A percentile compares a stretch with the other conserved stretches of the same genome.
phyloP scores from a whole-genome alignment of 495 filamentous ascomycete species.

The Platismatia glauca region DNA sequence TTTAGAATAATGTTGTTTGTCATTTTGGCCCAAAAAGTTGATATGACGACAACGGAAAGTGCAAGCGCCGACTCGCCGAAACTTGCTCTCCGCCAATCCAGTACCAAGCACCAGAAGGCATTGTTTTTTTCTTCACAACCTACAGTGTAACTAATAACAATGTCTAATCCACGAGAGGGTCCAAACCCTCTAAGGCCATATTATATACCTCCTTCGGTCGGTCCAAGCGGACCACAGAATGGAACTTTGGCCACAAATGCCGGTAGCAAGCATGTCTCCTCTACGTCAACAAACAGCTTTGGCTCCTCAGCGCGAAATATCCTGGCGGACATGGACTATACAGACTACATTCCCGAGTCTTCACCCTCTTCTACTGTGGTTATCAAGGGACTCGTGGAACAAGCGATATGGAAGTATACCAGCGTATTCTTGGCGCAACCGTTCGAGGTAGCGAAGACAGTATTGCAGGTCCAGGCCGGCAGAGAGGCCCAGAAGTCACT shows the following conservation, averaged over 20 bases:
- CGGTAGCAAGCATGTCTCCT: conserved; percentile 31
- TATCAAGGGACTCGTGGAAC: conserved; percentile 62
- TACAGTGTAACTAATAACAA: conserved; percentile 10
- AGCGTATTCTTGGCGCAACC: conserved; percentile 82
- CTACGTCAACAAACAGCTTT: conserved; percentile 45
- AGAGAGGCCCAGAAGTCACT: conserved; percentile 13
- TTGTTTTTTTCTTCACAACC: background rate
- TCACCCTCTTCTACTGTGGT: conserved; percentile 65
- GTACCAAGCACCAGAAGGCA: background rate
- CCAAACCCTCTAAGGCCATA: conserved; percentile 92
- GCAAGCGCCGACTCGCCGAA: conserved; percentile 12
- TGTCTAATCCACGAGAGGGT: conserved; percentile 44
- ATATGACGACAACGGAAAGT: conserved; percentile 9
- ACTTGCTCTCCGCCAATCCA: conserved; percentile 6
- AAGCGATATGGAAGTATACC: conserved; percentile 77
- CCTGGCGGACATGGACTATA: conserved; percentile 80
- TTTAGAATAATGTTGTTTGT: background rate
- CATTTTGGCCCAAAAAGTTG: background rate
- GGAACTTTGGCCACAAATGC: conserved; percentile 36
- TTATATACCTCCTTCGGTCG: conserved; percentile 79
- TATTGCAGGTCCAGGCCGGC: conserved; percentile 67
- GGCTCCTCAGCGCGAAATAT: conserved; percentile 74
- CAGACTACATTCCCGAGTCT: conserved; percentile 69
- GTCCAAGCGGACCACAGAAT: conserved; percentile 30
- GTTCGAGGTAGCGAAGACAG: conserved; percentile 91